A percentile compares a stretch with the other conserved stretches of the same genome.
phyloP scores from a whole-genome alignment of 2,329 filamentous ascomycete genomes.

The Juglanconis sp. region DNA sequence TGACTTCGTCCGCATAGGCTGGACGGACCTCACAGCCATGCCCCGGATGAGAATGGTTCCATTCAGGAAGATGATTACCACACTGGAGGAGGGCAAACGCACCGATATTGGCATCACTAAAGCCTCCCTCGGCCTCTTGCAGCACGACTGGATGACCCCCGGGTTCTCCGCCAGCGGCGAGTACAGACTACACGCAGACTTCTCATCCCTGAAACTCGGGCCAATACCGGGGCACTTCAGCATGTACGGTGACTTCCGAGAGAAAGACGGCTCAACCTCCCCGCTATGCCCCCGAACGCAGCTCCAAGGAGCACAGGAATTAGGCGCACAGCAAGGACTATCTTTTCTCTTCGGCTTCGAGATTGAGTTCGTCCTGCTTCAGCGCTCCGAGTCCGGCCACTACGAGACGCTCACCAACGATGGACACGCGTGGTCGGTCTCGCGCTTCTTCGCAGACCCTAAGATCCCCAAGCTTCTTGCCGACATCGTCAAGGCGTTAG shows the following conservation, averaged over 20 bases:
- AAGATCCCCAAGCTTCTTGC: slow-evolving; percentile 56
- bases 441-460: slow-evolving; percentile 60
- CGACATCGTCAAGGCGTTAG: slow-evolving; percentile 61
- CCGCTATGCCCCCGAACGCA: slow-evolving; percentile 63
- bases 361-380: slow-evolving; percentile 73
- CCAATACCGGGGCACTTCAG: slow-evolving; percentile 60
- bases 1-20: slow-evolving; percentile 71
- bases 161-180: slow-evolving; percentile 59
- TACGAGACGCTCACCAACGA: slow-evolving; percentile 48
- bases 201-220: slow-evolving; percentile 58
- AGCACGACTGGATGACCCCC: slow-evolving; percentile 58
- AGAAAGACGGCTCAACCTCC: slow-evolving; percentile 49
- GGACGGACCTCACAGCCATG: slow-evolving; percentile 74
- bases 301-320: slow-evolving; percentile 52
- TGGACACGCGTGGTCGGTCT: slow-evolving; percentile 69
- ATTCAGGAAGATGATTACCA: slow-evolving; percentile 50
- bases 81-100: slow-evolving; percentile 43
- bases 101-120: slow-evolving; percentile 58
- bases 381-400: slow-evolving; percentile 34
- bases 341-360: slow-evolving; percentile 73
- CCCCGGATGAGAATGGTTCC: slow-evolving; percentile 66
- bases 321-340: slow-evolving; percentile 50
- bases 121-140: slow-evolving; percentile 63
- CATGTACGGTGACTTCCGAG: slow-evolving; percentile 64
- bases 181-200: slow-evolving; percentile 64